Percentiles rank a stretch among this genome's conserved stretches.
Evolutionary conservation across 208 protist species (phyloP).

Genomic region (Vickermania spadyakhi): DNA sequence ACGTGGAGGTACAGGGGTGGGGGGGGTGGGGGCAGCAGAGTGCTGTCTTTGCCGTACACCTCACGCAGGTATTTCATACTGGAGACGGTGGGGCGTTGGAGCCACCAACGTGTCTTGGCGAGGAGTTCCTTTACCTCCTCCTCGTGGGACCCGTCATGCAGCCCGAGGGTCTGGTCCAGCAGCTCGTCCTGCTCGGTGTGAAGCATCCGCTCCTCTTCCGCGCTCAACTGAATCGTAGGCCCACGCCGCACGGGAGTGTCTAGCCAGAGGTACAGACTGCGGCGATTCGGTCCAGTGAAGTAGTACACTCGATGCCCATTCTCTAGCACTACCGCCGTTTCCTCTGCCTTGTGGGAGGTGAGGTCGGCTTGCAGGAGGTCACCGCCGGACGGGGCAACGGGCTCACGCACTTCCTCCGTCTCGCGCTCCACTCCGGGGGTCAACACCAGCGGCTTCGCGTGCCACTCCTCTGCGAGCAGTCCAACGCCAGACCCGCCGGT

Average conservation of each 20-base stretch:
- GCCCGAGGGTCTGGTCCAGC: neutral
- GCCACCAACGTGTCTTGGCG: neutral
- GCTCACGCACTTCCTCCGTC: neutral
- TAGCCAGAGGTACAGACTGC: neutral
- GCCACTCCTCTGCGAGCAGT: neutral
- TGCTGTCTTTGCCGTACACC: neutral
- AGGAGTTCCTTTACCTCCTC: neutral
- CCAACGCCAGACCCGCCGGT: neutral
- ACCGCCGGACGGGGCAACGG: neutral
- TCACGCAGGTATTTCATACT: constrained; percentile 1
- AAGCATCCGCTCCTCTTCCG: neutral
- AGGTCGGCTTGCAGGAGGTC: neutral
- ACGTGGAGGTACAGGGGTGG: constrained; percentile 4
- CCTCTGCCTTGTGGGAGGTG: neutral
- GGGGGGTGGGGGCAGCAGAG: neutral
- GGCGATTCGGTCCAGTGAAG: neutral
- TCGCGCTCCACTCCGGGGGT: neutral
- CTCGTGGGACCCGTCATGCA: neutral
- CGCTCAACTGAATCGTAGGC: neutral
- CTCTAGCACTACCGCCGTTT: neutral
- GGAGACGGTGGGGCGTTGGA: neutral
- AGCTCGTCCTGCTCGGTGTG: neutral
- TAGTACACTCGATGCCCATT: neutral
- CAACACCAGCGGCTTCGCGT: neutral
- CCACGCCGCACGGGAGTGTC: neutral